Base-by-base conservation (phyloP, 2,329 filamentous ascomycete genomes). In the Biscogniauxia sp. region DNA sequence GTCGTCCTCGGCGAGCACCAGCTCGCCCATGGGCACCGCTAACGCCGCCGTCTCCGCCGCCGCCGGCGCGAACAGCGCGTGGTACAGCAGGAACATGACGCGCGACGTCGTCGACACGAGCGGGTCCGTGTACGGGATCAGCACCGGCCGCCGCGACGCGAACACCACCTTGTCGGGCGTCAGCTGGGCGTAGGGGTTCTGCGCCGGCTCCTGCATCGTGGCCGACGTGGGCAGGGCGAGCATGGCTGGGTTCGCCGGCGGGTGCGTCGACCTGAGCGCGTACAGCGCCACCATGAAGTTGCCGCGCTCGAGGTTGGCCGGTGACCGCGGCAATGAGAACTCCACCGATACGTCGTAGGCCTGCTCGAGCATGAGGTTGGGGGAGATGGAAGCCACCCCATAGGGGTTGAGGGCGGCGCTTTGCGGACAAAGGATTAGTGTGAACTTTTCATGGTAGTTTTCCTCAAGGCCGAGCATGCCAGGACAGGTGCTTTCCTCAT, bases 271-370 rank as follows among this genome's bases (percentile, higher is more conserved):
- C 25, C 81, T 81, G 55, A 91, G 82, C 56, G 97, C 84, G 62
- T 87, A 84, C 17, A 97, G 78, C 53, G 91, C 88, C 19, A 98
- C 79, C 95, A 99, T 99, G 80, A 97, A 98, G 77, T 98, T 98
- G 26, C 95, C 95, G 15, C 85, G 84, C 1, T 84, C 84, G 20
- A 90, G 77, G 70, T 99, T 99, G 1, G 82, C 76, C 0, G 86
- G 87, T 2, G 92, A 95, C 50, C 89, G 87, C 19, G 95, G 95
- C 64, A 99, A 81, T 3, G 85, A 83, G 32, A 99, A 81, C 20
- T 86, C 81, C 1, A 98, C 81, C 5, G 84, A 82, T 51, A 99
- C 84, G 74, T 98, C 93, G 80, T 99, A 99, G 54, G 88, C 83
- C 74, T 97, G 94, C 53, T 85, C 82, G 19, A 86, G 80, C 66